Conservation (phyloP, 2,329 filamentous ascomycete genomes). For the Alternaria rosae region DNA sequence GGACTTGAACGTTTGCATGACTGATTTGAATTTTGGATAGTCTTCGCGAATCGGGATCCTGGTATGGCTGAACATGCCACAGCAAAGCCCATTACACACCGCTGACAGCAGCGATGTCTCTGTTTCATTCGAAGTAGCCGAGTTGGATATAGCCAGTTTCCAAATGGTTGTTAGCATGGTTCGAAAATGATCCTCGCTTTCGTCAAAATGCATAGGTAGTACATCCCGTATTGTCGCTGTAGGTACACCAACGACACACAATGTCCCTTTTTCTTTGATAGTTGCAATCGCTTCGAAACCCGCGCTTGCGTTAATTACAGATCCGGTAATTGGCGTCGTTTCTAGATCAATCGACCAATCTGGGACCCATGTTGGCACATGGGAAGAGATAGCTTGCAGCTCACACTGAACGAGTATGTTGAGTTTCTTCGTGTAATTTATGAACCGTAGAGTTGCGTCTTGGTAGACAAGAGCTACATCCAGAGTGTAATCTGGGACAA, state of each 20-base stretch:
- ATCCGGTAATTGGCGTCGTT: neutral
- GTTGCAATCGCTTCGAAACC: neutral
- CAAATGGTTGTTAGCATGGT: accelerated
- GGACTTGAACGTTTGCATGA: neutral
- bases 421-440: neutral
- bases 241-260: neutral
- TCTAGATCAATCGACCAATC: neutral
- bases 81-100: neutral
- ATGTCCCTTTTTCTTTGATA: neutral
- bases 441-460: neutral
- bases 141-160: accelerated
- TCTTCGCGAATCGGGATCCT: accelerated
- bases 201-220: neutral
- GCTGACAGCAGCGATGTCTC: neutral
- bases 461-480: neutral
- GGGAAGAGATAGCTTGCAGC: neutral
- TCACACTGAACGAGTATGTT: neutral
- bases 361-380: neutral
- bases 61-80: accelerated
- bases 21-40: accelerated
- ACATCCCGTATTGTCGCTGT: accelerated
- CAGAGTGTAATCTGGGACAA: neutral
- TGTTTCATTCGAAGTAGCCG: accelerated
- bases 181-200: accelerated
- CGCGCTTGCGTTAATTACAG: neutral